Evolutionary conservation across 1,284 basidiomycete species (phyloP), one percentile per base, ranked within the genome.

Genomic region (Tremellales sp.): DNA sequence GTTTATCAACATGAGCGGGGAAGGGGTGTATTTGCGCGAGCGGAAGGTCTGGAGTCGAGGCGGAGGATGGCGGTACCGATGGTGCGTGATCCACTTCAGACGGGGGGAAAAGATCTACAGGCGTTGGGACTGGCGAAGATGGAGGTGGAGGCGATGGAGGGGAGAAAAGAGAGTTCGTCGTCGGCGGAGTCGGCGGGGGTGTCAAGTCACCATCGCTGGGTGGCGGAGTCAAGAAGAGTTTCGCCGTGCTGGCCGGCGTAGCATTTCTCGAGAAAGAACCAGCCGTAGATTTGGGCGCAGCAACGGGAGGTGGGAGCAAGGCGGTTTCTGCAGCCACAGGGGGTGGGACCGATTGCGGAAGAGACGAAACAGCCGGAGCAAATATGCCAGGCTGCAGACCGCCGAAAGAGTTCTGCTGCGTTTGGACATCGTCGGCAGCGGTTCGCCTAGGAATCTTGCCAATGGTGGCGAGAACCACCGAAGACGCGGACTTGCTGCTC

Each of bases 331-430:
- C n/a, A 6, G 16, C 32, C 26, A 7, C 14, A 29, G 21, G 14
- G 10, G 25, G 13, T 29, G 41, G 22, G 16, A 24, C 25, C n/a
- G 40, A n/a, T n/a, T n/a, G 26, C 7, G 25, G 3, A 16, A 28
- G 28, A 18, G 41, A 14, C 18, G 47, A 29, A 1, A 44, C 43
- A 4, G 41, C 24, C 3, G 31, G 6, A n/a, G 47, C 53, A 32
- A 55, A 55, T 22, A 55, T 51, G 16, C 48, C 56, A n/a, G 48
- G 48, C 31, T 48, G 31, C 6, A 49, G 43, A 12, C 43, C 27
- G 9, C 53, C 56, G 29, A 53, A 53, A 3, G 50, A 50, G 6
- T 36, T 13, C 24, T 25, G 37, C 18, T 21, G 9, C 24, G 24
- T 25, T 24, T 6, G n/a, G n/a, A n/a, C n/a, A n/a, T n/a, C 9